Base-by-base conservation (phyloP, 1,139 yeast species). In the Geotrichum cucujoidarum region DNA sequence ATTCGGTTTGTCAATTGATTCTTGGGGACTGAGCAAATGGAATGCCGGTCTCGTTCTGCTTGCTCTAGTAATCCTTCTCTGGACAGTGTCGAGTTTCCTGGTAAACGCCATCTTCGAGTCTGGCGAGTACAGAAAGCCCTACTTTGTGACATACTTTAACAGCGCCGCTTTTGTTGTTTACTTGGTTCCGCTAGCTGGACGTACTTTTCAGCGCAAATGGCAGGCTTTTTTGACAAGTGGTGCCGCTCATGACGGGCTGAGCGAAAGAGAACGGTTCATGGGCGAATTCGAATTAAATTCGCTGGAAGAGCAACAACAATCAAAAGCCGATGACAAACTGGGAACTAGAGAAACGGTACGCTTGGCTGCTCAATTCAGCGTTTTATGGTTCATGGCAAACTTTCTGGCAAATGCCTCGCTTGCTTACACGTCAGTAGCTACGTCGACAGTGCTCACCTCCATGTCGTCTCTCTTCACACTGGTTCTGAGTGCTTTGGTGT, bases 381-480 rank as follows among this genome's bases (percentile, higher is more conserved):
- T 85, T 3, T 72, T 92, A 40, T 92, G 98, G 98, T 90, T 88
- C 62, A 57, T 81, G 20, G 95, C 97, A 2, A 92, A 92, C 64
- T 73, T 90, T 55, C 83, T 86, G 48, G 89, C 94, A 32, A 92
- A 92, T 65, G 87, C 95, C 0, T 81, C 95, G 16, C 73, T 90
- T 46, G 76, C 86, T 29, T 90, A 83, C 66, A 92, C 97, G 0
- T 82, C 92, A 13, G 97, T 90, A 27, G 95, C 95, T 8, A 83
- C 94, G 16, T 97, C 94, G 60, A 92, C 97, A 2, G 89, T 92
- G 31, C 68, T 92, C 40, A 83, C 95, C 7, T 84, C 96, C 36
- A 89, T 97, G 0, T 84, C 95, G 6, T 85, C 96, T 13, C 88
- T 92, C 62, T 92, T 92, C 75, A 92, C 98, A 0, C 73, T 92